A percentile compares a stretch with the other conserved stretches of the same genome.
These are phyloP conservation scores for Hymenoscyphus repandus DNA, from an alignment of 2,329 filamentous ascomycete genomes.

Conservation along the genomic window DNA sequence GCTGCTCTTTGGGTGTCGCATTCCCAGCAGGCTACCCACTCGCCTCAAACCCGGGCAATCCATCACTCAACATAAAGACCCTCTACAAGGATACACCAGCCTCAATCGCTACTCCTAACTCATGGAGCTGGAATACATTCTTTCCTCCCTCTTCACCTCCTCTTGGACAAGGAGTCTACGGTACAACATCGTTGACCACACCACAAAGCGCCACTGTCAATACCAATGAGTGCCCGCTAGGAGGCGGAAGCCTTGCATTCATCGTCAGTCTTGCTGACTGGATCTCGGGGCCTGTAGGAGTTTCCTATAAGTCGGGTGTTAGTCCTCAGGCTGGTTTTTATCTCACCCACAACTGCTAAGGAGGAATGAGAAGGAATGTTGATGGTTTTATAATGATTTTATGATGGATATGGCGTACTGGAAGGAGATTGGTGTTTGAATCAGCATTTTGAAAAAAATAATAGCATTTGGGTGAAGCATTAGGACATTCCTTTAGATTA, in stretches of 20 bases:
- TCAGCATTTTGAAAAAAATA: too few relatives aligned
- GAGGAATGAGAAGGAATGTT: not conserved
- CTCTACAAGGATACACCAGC: constrained; percentile 5
- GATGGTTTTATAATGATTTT: too few relatives aligned
- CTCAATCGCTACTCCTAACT: constrained; percentile 7
- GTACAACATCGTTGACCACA: constrained; percentile 7
- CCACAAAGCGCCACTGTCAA: constrained; percentile 14
- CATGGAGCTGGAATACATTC: constrained; percentile 11
- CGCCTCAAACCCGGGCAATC: constrained; percentile 5
- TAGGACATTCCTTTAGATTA: too few relatives aligned
- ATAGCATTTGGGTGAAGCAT: too few relatives aligned
- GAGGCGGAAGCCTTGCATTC: constrained; percentile 14
- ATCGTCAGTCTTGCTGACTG: constrained; percentile 13
- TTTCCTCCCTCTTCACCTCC: constrained; percentile 7
- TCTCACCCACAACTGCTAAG: constrained; percentile 6
- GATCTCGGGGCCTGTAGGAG: constrained; percentile 14
- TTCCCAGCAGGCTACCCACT: constrained; percentile 14
- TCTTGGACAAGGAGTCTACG: constrained; percentile 38
- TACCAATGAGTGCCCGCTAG: constrained; percentile 12
- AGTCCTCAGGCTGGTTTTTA: constrained; percentile 1
- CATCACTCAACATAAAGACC: constrained; percentile 15
- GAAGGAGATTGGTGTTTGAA: too few relatives aligned
- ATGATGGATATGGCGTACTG: too few relatives aligned
- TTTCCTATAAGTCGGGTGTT: constrained; percentile 24
- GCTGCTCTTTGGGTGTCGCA: constrained; percentile 14